Evolutionary conservation across 495 filamentous ascomycete species (phyloP).

Genomic region (Chaetomium fimeti): DNA sequence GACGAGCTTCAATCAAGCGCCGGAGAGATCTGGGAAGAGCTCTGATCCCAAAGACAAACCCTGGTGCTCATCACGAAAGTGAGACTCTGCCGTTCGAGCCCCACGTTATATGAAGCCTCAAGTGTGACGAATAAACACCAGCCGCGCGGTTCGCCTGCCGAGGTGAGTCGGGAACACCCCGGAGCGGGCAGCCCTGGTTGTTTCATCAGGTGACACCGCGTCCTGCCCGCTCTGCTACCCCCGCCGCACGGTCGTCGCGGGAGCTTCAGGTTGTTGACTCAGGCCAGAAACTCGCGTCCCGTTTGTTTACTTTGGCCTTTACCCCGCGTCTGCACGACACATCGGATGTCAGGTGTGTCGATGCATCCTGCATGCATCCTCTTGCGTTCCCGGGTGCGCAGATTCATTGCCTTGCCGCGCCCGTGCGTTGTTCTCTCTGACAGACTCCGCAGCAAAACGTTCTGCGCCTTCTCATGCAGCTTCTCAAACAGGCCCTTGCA

Average conservation of each 20-base stretch:
- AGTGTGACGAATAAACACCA: slow-evolving; percentile 14
- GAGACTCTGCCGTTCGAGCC: neutral
- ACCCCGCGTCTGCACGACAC: slow-evolving; percentile 15
- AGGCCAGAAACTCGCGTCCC: slow-evolving; percentile 4
- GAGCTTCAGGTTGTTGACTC: slow-evolving; percentile 23
- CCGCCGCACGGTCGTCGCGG: slow-evolving; percentile 20
- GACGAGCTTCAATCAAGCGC: neutral
- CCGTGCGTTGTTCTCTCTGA: neutral
- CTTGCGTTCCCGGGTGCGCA: neutral
- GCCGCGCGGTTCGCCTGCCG: neutral
- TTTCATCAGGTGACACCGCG: slow-evolving; percentile 28
- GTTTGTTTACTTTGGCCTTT: slow-evolving; percentile 25
- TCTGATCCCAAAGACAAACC: neutral
- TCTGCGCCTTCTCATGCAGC: slow-evolving; percentile 23
- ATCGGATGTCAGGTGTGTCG: slow-evolving; percentile 2
- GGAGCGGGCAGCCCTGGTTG: slow-evolving; percentile 1
- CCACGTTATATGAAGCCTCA: neutral
- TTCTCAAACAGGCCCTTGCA: slow-evolving; percentile 27
- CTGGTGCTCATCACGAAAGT: neutral
- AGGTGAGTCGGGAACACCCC: slow-evolving; percentile 4
- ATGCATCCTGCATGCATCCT: slow-evolving; percentile 14
- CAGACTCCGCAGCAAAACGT: slow-evolving; percentile 5
- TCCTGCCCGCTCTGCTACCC: slow-evolving; percentile 19
- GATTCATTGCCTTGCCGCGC: slow-evolving; percentile 3
- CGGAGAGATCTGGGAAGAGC: neutral